phyloP scores from a whole-genome alignment of 176 grass and related monocot species.

The Oryza coarctata region DNA sequence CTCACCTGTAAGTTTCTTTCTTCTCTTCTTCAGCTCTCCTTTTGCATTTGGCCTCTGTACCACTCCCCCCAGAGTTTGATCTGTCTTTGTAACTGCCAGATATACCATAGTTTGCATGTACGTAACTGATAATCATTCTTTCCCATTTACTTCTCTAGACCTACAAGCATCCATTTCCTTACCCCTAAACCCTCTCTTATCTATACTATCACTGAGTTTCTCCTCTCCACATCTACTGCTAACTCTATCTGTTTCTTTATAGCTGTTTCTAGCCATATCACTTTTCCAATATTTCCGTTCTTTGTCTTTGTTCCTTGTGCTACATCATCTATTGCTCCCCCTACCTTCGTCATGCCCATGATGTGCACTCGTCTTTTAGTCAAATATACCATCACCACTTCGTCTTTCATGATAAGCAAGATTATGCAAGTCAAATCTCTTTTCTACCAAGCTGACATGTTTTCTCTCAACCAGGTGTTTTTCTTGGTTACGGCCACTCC shows the following conservation, averaged over 20 bases:
- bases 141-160: constrained; percentile 42
- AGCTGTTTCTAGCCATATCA: constrained; percentile 40
- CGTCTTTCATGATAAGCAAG: constrained; percentile 36
- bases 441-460: constrained; percentile 29
- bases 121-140: constrained; percentile 34
- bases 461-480: constrained; percentile 36
- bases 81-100: too few relatives aligned
- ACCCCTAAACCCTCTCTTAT: constrained; percentile 41
- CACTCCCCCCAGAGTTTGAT: too few relatives aligned
- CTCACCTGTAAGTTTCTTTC: constrained; percentile 47
- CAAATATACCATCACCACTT: constrained; percentile 48
- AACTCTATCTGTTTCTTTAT: constrained; percentile 45
- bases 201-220: constrained; percentile 39
- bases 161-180: constrained; percentile 17
- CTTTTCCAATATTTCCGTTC: constrained; percentile 29
- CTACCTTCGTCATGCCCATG: constrained; percentile 27
- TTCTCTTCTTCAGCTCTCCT: too few relatives aligned
- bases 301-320: constrained; percentile 52
- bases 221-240: constrained; percentile 40
- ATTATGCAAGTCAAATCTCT: constrained; percentile 1
- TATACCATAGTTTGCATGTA: constrained; percentile 2
- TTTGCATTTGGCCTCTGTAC: too few relatives aligned
- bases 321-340: constrained; percentile 51
- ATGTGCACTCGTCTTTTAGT: constrained; percentile 35
- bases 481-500: constrained; percentile 35